Base-by-base conservation (phyloP, 1,284 basidiomycete species). In the Cerrena zonata region DNA sequence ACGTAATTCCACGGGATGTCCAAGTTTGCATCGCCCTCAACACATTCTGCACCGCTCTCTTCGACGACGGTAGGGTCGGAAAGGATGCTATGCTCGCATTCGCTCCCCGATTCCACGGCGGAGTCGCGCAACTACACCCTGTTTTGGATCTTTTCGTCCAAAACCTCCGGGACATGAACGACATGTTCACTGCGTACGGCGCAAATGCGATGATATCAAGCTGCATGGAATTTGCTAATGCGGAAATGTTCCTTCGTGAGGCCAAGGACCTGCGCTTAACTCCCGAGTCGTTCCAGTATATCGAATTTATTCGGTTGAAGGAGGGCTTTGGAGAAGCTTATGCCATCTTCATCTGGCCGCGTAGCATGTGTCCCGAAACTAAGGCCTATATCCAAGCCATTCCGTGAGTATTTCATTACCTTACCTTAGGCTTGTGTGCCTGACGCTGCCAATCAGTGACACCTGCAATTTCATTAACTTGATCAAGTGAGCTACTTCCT, bases 271-370 rank as follows among this genome's bases (percentile, higher is more conserved):
- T 50, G 43, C 4, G 12, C 22, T 30, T 50, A 30, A 30, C 12
- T 38, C 13, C 34, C 3, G 43, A 45, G 19, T 50, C 49, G 21
- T 18, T 19, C 19, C 19, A 22, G 23, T 50, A 50, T 27, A 38
- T 50, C 43, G 49, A 50, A 24, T 50, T 44, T 36, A 50, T 50
- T 27, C 43, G 49, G 23, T 21, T 46, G n/a, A 50, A 50, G 43
- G 49, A 50, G 39, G 49, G 49, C 27, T 50, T 50, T 34, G 43
- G 26, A 12, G 49, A 50, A 34, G 43, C 43, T 7, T 50, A 50
- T 23, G 49, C 49, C 27, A 23, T 23, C 23, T 50, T 50, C 42
- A 50, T 50, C 22, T 50, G 49, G 49, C 49, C 49, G 2, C 43
- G 39, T 5, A 26, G 13, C 12, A 50, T 37, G n/a, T 50, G 42